Conservation (phyloP, 257 asterid genomes). For the Solanum ossicruentum region DNA sequence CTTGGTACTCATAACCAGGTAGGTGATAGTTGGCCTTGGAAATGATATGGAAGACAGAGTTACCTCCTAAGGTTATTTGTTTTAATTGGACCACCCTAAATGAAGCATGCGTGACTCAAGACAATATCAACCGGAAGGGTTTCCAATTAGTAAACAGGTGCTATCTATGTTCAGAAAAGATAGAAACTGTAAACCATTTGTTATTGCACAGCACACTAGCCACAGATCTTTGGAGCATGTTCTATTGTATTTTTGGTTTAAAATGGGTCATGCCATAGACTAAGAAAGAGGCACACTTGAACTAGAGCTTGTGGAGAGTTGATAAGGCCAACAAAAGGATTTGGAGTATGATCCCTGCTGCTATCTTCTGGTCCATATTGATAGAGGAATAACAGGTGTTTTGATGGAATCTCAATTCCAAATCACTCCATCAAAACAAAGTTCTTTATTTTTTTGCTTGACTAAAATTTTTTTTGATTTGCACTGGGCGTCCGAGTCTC, state of each 20-base stretch:
- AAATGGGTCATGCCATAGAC: not conserved
- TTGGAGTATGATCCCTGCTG: not conserved
- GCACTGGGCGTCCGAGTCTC: no score
- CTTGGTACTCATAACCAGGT: no score
- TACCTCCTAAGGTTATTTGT: not conserved
- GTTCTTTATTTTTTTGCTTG: not conserved
- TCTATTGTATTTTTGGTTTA: not conserved
- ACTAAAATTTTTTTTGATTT: no score
- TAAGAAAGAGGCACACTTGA: not conserved
- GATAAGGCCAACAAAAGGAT: not conserved
- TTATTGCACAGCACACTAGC: not conserved
- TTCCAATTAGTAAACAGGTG: not conserved
- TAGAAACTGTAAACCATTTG: not conserved
- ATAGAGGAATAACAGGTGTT: not conserved
- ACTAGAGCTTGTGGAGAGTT: not conserved
- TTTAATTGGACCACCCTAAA: not conserved
- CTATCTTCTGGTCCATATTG: not conserved
- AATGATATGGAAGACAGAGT: no score
- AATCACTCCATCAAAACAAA: not conserved
- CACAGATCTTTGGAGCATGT: not conserved
- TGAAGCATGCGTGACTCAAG: not conserved
- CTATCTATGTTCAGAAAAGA: not conserved
- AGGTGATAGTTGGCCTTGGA: no score
- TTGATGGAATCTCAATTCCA: not conserved
- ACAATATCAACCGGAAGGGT: not conserved